Base-by-base conservation (phyloP, 371 early-diverging fungal species). In the Actinomucor elegans region DNA sequence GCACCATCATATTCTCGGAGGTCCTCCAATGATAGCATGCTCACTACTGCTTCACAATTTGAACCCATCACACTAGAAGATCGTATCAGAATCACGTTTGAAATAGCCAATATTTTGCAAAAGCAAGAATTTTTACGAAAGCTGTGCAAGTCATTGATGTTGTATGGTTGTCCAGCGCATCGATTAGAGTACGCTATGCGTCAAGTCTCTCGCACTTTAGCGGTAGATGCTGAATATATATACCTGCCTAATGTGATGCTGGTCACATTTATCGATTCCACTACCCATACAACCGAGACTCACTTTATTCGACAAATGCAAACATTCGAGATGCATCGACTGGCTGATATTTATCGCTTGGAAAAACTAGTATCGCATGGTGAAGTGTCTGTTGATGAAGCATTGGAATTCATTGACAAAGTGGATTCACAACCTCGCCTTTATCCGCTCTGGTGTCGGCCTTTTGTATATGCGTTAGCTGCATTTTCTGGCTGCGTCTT, bases 271-370 rank as follows among this genome's bases (percentile, higher is more conserved):
- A 79, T 79, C 44, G 88, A 89, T 64, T 72, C 75, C 7, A 77
- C 84, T 20, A 88, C 89, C 0, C 86, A 89, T 45, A 85, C 89
- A 4, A 87, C 86, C 7, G 90, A 89, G 40, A 91, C 91, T 0
- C 88, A 89, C 41, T 80, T 89, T 28, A 71, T 91, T 35, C 75
- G 83, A 4, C 77, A 76, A 28, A 43, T 62, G 0, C 80, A 75
- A 24, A 82, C 78, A 6, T 88, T 85, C 69, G 86, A 90, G 38
- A 86, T 90, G 89, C 69, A 84, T 66, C 73, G 72, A 26, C 73
- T 85, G 6, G 75, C 77, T 32, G 79, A 80, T 47, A 71, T 85
- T 9, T 82, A 83, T 38, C 79, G 87, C 0, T 47, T 80, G 23
- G 77, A 78, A n/a, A 74, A 83, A 18, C 28, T 81, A 11, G 64